Base-by-base conservation (phyloP, 139 green algal species). In the Edaphochlamys debaryana region DNA sequence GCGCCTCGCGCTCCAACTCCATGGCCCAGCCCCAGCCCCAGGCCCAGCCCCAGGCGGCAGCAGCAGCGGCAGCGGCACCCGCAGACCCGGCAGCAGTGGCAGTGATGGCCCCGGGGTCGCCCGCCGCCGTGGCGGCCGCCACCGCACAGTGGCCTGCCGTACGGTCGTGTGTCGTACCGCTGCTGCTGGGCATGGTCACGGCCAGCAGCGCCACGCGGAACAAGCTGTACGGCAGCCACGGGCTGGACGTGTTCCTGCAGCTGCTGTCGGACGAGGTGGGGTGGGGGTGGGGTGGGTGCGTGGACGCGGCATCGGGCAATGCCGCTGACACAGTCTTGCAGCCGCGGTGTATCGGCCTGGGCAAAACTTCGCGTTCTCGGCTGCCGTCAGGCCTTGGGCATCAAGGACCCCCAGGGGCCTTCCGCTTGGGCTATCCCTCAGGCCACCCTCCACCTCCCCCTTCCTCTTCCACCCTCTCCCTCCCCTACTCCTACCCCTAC, bases 151-250 rank as follows among this genome's bases (percentile, higher is more conserved):
- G 79, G 90, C 68, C 30, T 34, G 63, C 60, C 34, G 72, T 91
- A 64, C 85, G 93, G 19, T 67, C 58, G 2, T 73, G 91, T 23
- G 90, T 94, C 29, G 86, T 96, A 56, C 88, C 89, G 23, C 74
- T 96, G 79, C 89, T 97, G 74, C 92, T 93, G 78, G 86, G 87
- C 56, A 88, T 97, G 87, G 92, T 88, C 20, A 88, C 88, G 34
- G 92, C 86, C 56, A 92, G 84, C 38, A 67, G 85, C 27, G 86
- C 82, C 79, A 92, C 88, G 7, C 85, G 92, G 0, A 82, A 79
- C 29, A 90, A 91, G 82, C 86, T 97, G 73, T 94, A 91, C 90
- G 86, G 74, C 15, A 68, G 80, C 48, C 79, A 90, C 40, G 93
- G 90, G n/a, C 70, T 96, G 41, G 92, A 94, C 40, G 79, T 94